A percentile compares a stretch with the other conserved stretches of the same genome.
Evolutionary conservation across 164 flowering plant species (phyloP).

Genomic region (Santalum album): DNA sequence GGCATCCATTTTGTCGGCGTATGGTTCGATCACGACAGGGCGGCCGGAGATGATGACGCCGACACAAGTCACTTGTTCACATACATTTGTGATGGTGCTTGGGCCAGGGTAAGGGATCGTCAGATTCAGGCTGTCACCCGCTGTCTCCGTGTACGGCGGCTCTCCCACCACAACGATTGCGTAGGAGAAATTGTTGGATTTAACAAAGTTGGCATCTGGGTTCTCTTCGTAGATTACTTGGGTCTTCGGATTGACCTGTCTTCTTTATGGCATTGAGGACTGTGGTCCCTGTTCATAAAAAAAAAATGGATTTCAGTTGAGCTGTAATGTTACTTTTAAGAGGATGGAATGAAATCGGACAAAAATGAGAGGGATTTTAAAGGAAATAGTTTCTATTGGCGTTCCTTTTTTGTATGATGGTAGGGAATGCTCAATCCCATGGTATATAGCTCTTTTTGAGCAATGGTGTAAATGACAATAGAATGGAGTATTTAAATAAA

Average conservation of each 20-base stretch:
- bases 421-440: too few relatives aligned
- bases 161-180: not conserved
- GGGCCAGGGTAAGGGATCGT: not conserved
- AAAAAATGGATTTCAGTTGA: not conserved
- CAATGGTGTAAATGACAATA: too few relatives aligned
- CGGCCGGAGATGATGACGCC: not conserved
- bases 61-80: not conserved
- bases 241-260: not conserved
- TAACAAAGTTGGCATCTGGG: not conserved
- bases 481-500: too few relatives aligned
- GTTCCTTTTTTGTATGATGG: too few relatives aligned
- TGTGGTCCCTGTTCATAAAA: not conserved
- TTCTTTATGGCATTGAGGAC: not conserved
- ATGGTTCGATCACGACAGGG: conserved; percentile 2
- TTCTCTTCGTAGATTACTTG: not conserved
- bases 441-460: too few relatives aligned
- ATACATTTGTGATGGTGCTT: not conserved
- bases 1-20: not conserved
- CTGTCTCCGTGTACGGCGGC: not conserved
- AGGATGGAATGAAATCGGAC: too few relatives aligned
- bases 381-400: too few relatives aligned
- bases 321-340: too few relatives aligned
- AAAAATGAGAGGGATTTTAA: too few relatives aligned
- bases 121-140: not conserved
- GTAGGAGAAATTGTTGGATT: not conserved